A percentile compares a stretch with the other conserved stretches of the same genome.
phyloP scores from a whole-genome alignment of 345 rosid species.

The Populus tremula region DNA sequence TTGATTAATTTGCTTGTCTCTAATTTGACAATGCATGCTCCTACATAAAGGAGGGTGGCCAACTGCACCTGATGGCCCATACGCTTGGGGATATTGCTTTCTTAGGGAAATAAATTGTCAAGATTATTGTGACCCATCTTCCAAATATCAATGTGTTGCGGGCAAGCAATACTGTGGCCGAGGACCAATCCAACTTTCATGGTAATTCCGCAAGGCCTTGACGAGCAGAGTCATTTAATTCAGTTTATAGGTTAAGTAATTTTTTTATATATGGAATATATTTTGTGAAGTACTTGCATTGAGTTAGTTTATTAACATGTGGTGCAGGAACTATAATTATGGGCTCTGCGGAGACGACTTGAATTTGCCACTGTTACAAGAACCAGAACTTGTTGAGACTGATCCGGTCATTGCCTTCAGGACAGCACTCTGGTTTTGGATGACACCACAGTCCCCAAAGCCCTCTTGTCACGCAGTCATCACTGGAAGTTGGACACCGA shows the following conservation, averaged over 20 bases:
- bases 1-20: no score
- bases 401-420: neutral
- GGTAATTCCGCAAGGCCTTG: neutral
- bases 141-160: neutral
- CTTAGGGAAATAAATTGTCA: no score
- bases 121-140: neutral
- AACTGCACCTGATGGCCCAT: no score
- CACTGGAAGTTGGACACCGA: neutral
- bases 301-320: neutral
- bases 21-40: no score
- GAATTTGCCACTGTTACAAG: neutral
- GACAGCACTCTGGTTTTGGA: conserved; percentile 3
- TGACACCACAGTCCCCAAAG: neutral
- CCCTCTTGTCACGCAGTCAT: neutral
- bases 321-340: neutral
- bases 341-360: neutral
- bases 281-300: no score
- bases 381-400: neutral
- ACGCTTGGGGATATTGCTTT: no score
- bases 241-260: no score
- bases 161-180: conserved; percentile 8
- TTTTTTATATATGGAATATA: no score
- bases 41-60: no score
- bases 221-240: no score
- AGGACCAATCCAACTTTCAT: conserved; percentile 1